Conservation (phyloP, 768 basidiomycete genomes). For the Boletus fagicola region DNA sequence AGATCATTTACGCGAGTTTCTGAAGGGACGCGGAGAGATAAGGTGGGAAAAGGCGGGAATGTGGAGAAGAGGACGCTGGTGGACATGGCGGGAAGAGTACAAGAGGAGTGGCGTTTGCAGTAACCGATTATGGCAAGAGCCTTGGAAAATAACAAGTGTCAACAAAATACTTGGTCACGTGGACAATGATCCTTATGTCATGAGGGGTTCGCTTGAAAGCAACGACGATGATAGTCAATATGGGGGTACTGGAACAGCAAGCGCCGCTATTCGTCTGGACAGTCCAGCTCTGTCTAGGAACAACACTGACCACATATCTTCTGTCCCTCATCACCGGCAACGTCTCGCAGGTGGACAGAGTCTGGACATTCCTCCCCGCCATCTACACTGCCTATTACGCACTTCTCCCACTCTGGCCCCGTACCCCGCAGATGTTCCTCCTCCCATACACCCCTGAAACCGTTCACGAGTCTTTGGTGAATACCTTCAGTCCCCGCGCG, state of each 20-base stretch:
- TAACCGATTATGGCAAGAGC: slow-evolving; percentile 13
- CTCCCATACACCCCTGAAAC: slow-evolving; percentile 56
- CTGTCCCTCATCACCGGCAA: slow-evolving; percentile 70
- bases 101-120: not conserved
- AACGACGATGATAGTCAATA: not conserved
- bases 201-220: not conserved
- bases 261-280: slow-evolving; percentile 56
- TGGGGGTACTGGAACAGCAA: slow-evolving; percentile 19
- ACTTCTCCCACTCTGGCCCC: slow-evolving; percentile 62
- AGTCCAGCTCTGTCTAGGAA: slow-evolving; percentile 53
- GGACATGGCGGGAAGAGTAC: slow-evolving; percentile 37
- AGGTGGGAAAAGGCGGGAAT: slow-evolving; percentile 59
- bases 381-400: slow-evolving; percentile 84
- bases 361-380: slow-evolving; percentile 78
- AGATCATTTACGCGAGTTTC: slow-evolving; percentile 42
- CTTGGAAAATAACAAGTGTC: slow-evolving; percentile 19
- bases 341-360: slow-evolving; percentile 83
- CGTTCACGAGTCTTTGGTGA: slow-evolving; percentile 32
- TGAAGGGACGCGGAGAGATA: slow-evolving; percentile 46
- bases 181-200: not conserved
- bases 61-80: slow-evolving; percentile 56
- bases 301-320: slow-evolving; percentile 51
- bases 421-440: slow-evolving; percentile 35
- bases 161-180: slow-evolving; percentile 11
- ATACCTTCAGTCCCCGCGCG: slow-evolving; percentile 68